Percentiles rank a stretch among this genome's conserved stretches.
Evolutionary conservation across 176 grass and related monocot genomes (phyloP).

Genomic region (Cocos nucifera): DNA sequence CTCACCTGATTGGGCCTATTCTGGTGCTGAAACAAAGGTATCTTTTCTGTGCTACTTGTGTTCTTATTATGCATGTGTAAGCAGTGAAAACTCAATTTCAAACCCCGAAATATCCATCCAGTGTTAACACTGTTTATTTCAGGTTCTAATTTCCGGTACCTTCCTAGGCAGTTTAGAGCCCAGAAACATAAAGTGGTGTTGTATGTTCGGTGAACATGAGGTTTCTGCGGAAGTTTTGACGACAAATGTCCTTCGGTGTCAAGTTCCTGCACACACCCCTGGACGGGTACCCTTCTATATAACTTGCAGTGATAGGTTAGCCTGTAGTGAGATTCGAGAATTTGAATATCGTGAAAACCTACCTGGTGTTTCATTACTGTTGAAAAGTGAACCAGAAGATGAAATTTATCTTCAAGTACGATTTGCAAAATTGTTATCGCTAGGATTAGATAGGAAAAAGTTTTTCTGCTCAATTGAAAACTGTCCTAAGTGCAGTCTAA

Average conservation of each 20-base stretch:
- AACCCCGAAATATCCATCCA: conserved; percentile 2
- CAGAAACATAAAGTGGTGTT: conserved; percentile 64
- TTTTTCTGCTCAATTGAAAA: conserved; percentile 25
- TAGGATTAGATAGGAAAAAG: conserved; percentile 3
- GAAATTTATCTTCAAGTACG: conserved; percentile 27
- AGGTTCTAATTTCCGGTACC: conserved; percentile 59
- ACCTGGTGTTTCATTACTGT: background rate
- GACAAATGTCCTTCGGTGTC: conserved; percentile 49
- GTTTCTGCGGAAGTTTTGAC: conserved; percentile 55
- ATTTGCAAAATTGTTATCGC: conserved; percentile 28
- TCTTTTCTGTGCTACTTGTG: background rate
- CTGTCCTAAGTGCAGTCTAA: conserved; percentile 26
- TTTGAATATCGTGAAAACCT: conserved; percentile 60
- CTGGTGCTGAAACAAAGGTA: conserved; percentile 53
- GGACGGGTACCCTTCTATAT: conserved; percentile 90
- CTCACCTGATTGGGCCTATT: conserved; percentile 76
- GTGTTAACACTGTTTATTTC: conserved; percentile 1
- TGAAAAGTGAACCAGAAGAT: conserved; percentile 15
- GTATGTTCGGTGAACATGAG: conserved; percentile 98
- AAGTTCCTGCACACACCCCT: conserved; percentile 46
- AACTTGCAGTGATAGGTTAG: conserved; percentile 73
- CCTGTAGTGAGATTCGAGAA: conserved; percentile 87
- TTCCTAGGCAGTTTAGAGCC: conserved; percentile 44
- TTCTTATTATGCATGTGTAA: background rate
- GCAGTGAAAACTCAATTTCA: background rate